Evolutionary conservation across 1,284 basidiomycete genomes (phyloP).

Genomic region (Agaricales sp.): DNA sequence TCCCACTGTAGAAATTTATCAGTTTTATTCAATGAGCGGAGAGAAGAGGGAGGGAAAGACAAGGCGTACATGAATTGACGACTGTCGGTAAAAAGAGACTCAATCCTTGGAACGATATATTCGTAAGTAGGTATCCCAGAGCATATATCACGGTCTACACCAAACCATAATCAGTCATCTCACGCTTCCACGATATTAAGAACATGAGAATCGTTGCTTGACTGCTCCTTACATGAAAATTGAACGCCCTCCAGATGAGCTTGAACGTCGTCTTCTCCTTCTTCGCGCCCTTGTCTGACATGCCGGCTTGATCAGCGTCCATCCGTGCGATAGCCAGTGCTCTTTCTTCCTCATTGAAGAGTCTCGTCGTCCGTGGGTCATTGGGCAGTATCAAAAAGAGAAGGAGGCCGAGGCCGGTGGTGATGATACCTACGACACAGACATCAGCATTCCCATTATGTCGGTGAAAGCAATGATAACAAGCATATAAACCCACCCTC

Average conservation of each 20-base stretch:
- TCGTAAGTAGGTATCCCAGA: conserved; percentile 10
- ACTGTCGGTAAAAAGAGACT: conserved; percentile 33
- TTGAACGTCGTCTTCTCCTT: conserved; percentile 24
- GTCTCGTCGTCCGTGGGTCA: conserved; percentile 24
- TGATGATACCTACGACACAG: conserved; percentile 23
- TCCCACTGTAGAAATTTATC: conserved; percentile 15
- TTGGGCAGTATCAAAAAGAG: conserved; percentile 25
- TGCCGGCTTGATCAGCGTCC: conserved; percentile 24
- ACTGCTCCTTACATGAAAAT: conserved; percentile 21
- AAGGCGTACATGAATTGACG: conserved; percentile 23
- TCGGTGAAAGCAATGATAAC: not conserved
- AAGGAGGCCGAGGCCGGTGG: conserved; percentile 23
- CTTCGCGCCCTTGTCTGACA: conserved; percentile 15
- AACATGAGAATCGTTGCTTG: too few species aligned
- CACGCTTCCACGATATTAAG: not conserved
- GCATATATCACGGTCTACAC: conserved; percentile 8
- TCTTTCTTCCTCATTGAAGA: conserved; percentile 25
- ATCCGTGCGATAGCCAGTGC: conserved; percentile 25
- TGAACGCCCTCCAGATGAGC: conserved; percentile 25
- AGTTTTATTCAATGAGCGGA: not conserved
- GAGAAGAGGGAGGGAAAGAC: not conserved
- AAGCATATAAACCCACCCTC: conserved; percentile 19
- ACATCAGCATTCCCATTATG: not conserved
- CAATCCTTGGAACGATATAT: conserved; percentile 25
- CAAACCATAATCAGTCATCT: conserved; percentile 25